These are phyloP conservation scores for Sutorius australiensis DNA, from an alignment of 768 basidiomycete species.

Conservation along the genomic window DNA sequence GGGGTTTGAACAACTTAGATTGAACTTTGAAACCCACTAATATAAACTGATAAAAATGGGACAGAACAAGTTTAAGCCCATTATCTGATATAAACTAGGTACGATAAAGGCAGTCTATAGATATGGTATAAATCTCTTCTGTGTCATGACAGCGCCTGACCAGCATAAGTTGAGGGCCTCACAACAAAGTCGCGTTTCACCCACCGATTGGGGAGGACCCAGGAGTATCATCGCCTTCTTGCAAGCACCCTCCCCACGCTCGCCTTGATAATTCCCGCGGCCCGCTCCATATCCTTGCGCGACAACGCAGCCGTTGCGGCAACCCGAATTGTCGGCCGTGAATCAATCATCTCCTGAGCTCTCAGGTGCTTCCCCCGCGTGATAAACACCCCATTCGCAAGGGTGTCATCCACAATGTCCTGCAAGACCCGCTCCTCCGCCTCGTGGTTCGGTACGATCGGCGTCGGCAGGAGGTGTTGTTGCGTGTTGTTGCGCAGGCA, in stretches of 20 bases:
- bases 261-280: slow-evolving; percentile 66
- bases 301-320: slow-evolving; percentile 74
- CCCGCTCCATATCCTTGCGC: slow-evolving; percentile 91
- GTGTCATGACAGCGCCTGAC: background rate
- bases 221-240: slow-evolving; percentile 42
- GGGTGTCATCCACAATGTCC: slow-evolving; percentile 86
- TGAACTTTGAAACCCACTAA: no score
- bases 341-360: slow-evolving; percentile 80
- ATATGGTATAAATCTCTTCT: slow-evolving; percentile 31
- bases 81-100: slow-evolving; percentile 9
- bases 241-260: slow-evolving; percentile 72
- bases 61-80: background rate
- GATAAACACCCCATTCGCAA: slow-evolving; percentile 78
- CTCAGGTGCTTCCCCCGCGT: slow-evolving; percentile 79
- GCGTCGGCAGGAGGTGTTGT: slow-evolving; percentile 18
- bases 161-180: background rate
- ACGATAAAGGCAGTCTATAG: slow-evolving; percentile 23
- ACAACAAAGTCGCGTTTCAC: no score
- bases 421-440: slow-evolving; percentile 80
- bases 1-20: no score
- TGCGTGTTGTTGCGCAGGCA: slow-evolving; percentile 43
- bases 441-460: slow-evolving; percentile 45
- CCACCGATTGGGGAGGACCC: no score
- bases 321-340: slow-evolving; percentile 81
- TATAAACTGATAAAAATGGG: slow-evolving; percentile 8